Conservation (phyloP, 78 protist genomes). For the Blattamonas nauphoetae region DNA sequence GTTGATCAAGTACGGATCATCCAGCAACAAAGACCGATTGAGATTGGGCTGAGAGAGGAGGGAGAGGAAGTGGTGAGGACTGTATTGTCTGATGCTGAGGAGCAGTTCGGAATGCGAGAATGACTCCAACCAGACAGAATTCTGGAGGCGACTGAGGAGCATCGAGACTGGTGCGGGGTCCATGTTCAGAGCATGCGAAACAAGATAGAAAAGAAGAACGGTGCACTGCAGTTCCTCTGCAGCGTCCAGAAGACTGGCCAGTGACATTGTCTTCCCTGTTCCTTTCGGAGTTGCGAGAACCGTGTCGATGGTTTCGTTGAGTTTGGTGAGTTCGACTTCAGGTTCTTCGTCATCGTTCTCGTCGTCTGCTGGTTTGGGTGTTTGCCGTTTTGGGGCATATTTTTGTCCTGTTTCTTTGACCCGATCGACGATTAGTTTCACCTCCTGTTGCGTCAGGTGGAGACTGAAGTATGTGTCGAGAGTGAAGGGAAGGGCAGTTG, state of each 20-base stretch:
- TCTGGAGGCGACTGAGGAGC: neutral
- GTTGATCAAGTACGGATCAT: neutral
- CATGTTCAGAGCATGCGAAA: neutral
- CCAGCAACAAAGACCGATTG: too few relatives aligned
- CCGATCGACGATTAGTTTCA: too few relatives aligned
- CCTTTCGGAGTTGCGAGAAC: too few relatives aligned
- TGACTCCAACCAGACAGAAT: neutral
- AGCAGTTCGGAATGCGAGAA: neutral
- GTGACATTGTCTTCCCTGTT: neutral
- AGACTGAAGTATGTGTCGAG: too few relatives aligned
- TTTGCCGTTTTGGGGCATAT: too few relatives aligned
- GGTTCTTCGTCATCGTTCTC: too few relatives aligned
- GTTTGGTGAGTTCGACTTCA: too few relatives aligned
- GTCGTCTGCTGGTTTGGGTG: too few relatives aligned
- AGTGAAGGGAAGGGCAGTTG: too few relatives aligned
- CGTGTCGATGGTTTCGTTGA: too few relatives aligned
- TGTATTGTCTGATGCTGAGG: neutral
- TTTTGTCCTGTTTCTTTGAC: too few relatives aligned
- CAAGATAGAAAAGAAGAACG: neutral
- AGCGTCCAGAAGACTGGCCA: neutral
- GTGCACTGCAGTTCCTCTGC: neutral
- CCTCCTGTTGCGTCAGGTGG: too few relatives aligned
- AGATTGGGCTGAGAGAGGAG: neutral
- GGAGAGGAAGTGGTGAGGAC: neutral
- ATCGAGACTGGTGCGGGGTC: neutral